phyloP scores from a whole-genome alignment of 2,329 filamentous ascomycete genomes.

The Pseudogymnoascus sp. region DNA sequence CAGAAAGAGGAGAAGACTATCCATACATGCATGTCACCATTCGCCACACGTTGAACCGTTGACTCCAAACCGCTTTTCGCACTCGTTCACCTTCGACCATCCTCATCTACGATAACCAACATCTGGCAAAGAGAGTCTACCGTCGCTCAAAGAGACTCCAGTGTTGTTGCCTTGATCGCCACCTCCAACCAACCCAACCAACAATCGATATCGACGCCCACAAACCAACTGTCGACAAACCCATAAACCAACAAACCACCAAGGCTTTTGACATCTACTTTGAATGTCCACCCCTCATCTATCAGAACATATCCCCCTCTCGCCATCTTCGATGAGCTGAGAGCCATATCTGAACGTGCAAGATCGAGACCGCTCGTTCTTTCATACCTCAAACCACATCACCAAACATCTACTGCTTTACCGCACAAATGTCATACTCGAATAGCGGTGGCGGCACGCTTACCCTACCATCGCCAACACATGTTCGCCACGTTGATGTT shows the following conservation, averaged over 20 bases:
- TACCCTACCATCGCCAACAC: conserved; percentile 79
- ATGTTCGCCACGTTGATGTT: conserved; percentile 73
- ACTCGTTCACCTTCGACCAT: not conserved
- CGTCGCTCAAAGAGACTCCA: not conserved
- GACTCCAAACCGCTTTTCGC: not conserved
- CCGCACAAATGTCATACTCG: conserved; percentile 45
- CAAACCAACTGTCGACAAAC: not conserved
- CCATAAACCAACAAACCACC: not conserved
- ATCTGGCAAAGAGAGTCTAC: not conserved
- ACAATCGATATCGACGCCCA: not conserved
- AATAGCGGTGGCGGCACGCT: conserved; percentile 64
- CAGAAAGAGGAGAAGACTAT: not conserved
- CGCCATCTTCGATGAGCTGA: conserved; percentile 3
- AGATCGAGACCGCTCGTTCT: conserved; percentile 6
- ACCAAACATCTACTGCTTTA: not conserved
- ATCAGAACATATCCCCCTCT: conserved; percentile 1
- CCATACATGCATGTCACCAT: not conserved
- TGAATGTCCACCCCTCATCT: not conserved
- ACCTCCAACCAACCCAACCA: no score
- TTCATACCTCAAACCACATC: not conserved
- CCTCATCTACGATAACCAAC: not conserved
- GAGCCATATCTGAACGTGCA: not conserved
- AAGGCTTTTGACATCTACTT: not conserved
- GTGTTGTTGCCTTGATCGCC: not conserved
- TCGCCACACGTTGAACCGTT: not conserved